These are phyloP conservation scores for Lachnellula subtilissima DNA, from an alignment of 2,329 filamentous ascomycete genomes.

Conservation along the genomic window DNA sequence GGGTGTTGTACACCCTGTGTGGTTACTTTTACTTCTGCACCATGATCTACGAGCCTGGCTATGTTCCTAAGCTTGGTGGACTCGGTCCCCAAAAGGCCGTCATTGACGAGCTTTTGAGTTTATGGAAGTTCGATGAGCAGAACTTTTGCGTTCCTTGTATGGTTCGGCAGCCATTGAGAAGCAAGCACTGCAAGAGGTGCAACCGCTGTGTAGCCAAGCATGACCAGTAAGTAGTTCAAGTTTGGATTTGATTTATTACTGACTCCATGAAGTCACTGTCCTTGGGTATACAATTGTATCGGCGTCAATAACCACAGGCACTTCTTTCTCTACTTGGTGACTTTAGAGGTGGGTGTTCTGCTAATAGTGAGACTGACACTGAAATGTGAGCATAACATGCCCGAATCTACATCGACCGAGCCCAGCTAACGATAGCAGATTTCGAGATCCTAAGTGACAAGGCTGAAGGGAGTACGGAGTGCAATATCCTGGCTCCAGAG, in stretches of 20 bases:
- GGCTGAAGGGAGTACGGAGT: constrained; percentile 44
- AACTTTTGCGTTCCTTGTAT: constrained; percentile 95
- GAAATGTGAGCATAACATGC: constrained; percentile 52
- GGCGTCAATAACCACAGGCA: constrained; percentile 94
- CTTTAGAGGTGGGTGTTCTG: constrained; percentile 69
- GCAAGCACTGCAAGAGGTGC: constrained; percentile 93
- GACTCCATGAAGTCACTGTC: constrained; percentile 67
- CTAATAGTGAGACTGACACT: constrained; percentile 68
- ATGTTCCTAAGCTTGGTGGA: constrained; percentile 83
- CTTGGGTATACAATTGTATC: constrained; percentile 96
- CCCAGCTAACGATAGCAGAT: constrained; percentile 46
- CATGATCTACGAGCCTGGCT: constrained; percentile 88
- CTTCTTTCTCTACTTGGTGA: constrained; percentile 86
- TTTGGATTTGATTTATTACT: constrained; percentile 11
- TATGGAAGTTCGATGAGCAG: constrained; percentile 87
- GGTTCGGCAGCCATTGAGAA: constrained; percentile 85
- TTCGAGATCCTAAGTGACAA: constrained; percentile 54
- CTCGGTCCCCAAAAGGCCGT: constrained; percentile 84
- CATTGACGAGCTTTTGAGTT: constrained; percentile 78
- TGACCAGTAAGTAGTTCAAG: constrained; percentile 69
- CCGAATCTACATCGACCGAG: neutral
- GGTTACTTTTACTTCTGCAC: constrained; percentile 81
- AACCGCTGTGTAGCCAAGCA: constrained; percentile 91
- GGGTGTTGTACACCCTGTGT: constrained; percentile 57
- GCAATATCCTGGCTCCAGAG: constrained; percentile 68